Conservation (phyloP, 2,329 filamentous ascomycete species). For the Colletotrichum tabaci region DNA sequence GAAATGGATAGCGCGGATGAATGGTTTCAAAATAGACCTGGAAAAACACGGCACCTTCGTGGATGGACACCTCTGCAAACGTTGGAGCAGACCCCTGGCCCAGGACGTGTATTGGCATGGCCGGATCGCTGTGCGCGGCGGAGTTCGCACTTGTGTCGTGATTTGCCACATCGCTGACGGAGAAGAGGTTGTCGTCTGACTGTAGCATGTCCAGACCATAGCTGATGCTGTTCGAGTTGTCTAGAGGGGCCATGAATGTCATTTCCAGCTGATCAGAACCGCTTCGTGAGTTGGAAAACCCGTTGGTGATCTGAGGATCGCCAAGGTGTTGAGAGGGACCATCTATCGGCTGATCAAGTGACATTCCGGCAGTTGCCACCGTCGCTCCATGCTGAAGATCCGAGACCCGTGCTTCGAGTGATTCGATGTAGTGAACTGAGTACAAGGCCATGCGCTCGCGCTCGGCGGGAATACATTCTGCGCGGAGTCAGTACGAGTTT, state of each 20-base stretch:
- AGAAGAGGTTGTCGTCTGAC: constrained; percentile 2
- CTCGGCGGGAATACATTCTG: constrained; percentile 6
- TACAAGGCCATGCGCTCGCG: constrained; percentile 12
- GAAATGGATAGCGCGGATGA: constrained; percentile 4
- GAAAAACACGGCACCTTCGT: constrained; percentile 4
- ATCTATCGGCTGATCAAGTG: constrained; percentile 6
- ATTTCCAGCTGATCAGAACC: constrained; percentile 6
- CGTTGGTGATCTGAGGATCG: not conserved
- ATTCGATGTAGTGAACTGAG: constrained; percentile 14
- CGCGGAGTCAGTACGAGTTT: not conserved
- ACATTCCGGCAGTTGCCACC: constrained; percentile 1
- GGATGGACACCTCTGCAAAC: constrained; percentile 8
- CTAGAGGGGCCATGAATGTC: constrained; percentile 11
- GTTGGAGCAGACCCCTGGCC: constrained; percentile 6
- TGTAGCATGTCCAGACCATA: constrained; percentile 8
- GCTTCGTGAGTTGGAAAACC: not conserved
- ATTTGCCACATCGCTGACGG: constrained; percentile 10
- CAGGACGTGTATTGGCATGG: constrained; percentile 2
- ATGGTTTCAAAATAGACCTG: constrained; percentile 16
- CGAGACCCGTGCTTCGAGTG: constrained; percentile 1
- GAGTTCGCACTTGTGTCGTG: constrained; percentile 4
- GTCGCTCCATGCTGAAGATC: constrained; percentile 6
- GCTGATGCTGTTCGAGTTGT: constrained; percentile 5
- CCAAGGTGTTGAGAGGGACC: constrained; percentile 1
- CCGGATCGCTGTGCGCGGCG: constrained; percentile 1